Percentiles rank a stretch among this genome's conserved stretches.
These are phyloP conservation scores for Sabuloglossum arenarium DNA, from an alignment of 495 filamentous ascomycete genomes.

Conservation along the genomic window DNA sequence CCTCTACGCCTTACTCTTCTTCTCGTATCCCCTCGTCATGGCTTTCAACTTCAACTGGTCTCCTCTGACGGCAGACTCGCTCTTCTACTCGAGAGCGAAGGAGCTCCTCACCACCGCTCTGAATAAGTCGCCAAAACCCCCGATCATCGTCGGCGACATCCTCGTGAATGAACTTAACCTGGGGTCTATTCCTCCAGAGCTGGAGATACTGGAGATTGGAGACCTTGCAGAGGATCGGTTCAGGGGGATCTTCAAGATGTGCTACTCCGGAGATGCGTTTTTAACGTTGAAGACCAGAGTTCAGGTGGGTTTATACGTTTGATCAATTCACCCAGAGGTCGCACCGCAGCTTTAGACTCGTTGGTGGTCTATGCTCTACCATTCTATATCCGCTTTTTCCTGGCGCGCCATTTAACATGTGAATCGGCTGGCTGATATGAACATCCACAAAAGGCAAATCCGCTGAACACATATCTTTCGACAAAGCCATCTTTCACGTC, in stretches of 20 bases:
- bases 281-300: slow-evolving; percentile 86
- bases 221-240: slow-evolving; percentile 94
- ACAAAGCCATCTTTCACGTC: slow-evolving; percentile 84
- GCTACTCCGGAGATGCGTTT: slow-evolving; percentile 85
- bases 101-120: slow-evolving; percentile 86
- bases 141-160: slow-evolving; percentile 98
- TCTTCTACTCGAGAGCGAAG: slow-evolving; percentile 73
- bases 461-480: slow-evolving; percentile 82
- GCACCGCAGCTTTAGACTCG: too few species aligned
- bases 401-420: background rate
- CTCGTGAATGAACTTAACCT: slow-evolving; percentile 94
- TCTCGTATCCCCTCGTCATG: slow-evolving; percentile 29
- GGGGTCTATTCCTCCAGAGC: slow-evolving; percentile 70
- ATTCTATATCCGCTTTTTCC: too few species aligned
- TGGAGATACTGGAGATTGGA: slow-evolving; percentile 93
- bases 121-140: slow-evolving; percentile 95
- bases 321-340: background rate
- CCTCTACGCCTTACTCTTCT: too few species aligned
- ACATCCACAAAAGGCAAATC: slow-evolving; percentile 47
- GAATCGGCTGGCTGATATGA: background rate
- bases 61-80: slow-evolving; percentile 82
- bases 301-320: slow-evolving; percentile 32
- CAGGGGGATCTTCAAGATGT: slow-evolving; percentile 97
- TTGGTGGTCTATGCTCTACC: background rate
- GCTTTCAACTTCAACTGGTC: slow-evolving; percentile 99